phyloP scores from a whole-genome alignment of 768 basidiomycete genomes.

The Amanita polypyramis region DNA sequence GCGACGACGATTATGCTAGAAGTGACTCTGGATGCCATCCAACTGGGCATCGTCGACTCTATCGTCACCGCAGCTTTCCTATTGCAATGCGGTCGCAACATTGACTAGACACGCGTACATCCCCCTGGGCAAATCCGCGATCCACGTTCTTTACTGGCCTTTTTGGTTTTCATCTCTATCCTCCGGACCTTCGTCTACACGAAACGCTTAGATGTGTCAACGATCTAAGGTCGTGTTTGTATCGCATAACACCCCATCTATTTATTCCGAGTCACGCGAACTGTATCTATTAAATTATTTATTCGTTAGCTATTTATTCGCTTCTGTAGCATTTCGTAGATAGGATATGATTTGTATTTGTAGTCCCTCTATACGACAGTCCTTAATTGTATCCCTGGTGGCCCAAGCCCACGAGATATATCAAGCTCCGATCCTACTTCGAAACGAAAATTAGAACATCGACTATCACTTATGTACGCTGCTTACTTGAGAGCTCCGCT shows the following conservation, averaged over 20 bases:
- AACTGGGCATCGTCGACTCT: slow-evolving; percentile 41
- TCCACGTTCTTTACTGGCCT: neutral
- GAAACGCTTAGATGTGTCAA: too few relatives aligned
- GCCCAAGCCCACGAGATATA: too few relatives aligned
- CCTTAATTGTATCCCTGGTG: neutral
- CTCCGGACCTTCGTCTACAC: too few relatives aligned
- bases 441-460: too few relatives aligned
- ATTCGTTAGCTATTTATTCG: neutral
- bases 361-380: neutral
- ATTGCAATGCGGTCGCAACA: slow-evolving; percentile 50
- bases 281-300: neutral
- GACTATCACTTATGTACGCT: too few relatives aligned
- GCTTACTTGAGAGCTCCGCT: too few relatives aligned
- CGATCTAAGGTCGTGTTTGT: too few relatives aligned
- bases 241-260: neutral
- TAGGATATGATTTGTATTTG: neutral
- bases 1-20: slow-evolving; percentile 40
- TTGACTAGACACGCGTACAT: slow-evolving; percentile 46
- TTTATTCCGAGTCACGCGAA: neutral
- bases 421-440: too few relatives aligned
- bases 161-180: too few relatives aligned
- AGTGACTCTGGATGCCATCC: slow-evolving; percentile 43
- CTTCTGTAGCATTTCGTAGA: neutral
- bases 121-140: too few relatives aligned
- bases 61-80: slow-evolving; percentile 41